Base-by-base conservation (phyloP, 805 yeast species). In the Sugiyamaella mastotermitis region DNA sequence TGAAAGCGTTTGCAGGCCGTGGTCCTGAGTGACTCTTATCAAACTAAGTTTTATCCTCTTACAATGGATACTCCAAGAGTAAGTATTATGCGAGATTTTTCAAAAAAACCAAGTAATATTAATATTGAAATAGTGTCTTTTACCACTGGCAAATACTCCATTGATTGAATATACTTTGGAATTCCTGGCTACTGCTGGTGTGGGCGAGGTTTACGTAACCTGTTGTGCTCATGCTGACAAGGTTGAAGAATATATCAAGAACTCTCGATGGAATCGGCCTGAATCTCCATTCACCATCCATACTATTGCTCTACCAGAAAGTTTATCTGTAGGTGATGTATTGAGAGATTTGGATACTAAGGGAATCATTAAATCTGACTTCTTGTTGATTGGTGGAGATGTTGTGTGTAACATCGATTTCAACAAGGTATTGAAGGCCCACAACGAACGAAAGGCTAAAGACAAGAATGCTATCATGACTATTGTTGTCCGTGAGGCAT, bases 401-500 rank as follows among this genome's bases (percentile, higher is more conserved):
- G 94, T 90, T 14, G 85, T 92, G n/a, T 82, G 95, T 29, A 92
- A 92, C 53, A 72, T 92, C 41, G 92, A 87, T 52, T 77, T 90
- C 45, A 72, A 71, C 33, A 75, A 79, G 50, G 83, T 82, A 25
- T 64, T 86, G 64, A 76, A 75, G 16, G 76, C 75, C 38, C 98
- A 92, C 58, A 74, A 76, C 47, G 72, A 71, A 44, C 78, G 83
- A 50, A 83, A 78, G 50, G 71, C 73, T 22, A 50, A 54, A 32
- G 98, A 92, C 62, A 84, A 79, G 62, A 94, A 92, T 58, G 90
- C 90, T 52, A 87, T 92, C 48, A 81, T 85, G 56, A 92, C 97
- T 13, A 88, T 90, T 95, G 92, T 92, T 30, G 67, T 88, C 45
- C 76, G 94, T 21, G 81, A 81, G 51, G 94, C 95, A 0, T 72